Evolutionary conservation across 2,329 filamentous ascomycete genomes (phyloP).

Genomic region (Bisporella sp.): DNA sequence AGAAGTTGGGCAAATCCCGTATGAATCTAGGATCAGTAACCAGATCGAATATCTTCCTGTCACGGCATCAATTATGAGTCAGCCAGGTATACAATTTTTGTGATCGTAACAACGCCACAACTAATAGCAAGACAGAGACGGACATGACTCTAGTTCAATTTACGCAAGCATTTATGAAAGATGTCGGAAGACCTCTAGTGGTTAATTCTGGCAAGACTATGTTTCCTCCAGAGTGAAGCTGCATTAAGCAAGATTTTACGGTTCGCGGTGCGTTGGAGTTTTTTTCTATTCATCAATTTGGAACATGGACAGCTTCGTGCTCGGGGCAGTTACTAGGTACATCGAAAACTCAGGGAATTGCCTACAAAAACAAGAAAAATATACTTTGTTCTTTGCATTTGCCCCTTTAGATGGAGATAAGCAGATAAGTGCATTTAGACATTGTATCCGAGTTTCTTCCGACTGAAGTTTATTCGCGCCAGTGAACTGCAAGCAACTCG

Average conservation of each 20-base stretch:
- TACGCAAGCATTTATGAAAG: background rate
- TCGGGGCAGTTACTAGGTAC: no score
- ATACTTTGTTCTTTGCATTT: no score
- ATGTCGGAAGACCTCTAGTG: background rate
- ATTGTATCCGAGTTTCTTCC: no score
- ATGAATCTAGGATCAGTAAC: conserved; percentile 1
- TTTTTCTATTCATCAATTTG: no score
- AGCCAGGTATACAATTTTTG: background rate
- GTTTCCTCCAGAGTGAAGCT: background rate
- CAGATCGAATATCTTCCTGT: conserved; percentile 1
- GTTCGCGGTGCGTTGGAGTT: no score
- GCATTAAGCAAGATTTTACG: background rate
- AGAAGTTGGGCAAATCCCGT: background rate
- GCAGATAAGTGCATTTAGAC: no score
- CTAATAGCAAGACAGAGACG: background rate
- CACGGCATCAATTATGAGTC: background rate
- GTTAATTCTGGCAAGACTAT: conserved; percentile 1
- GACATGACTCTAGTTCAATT: background rate
- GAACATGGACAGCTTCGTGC: no score
- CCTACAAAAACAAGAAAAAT: no score
- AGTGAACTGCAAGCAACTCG: no score
- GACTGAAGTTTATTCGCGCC: no score
- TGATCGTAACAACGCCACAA: background rate
- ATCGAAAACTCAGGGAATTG: no score
- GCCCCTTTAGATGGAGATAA: no score